Evolutionary conservation across 106 monocot species (phyloP), one percentile per base, ranked within the genome.

Genomic region (Alisma plantagoaquatica): DNA sequence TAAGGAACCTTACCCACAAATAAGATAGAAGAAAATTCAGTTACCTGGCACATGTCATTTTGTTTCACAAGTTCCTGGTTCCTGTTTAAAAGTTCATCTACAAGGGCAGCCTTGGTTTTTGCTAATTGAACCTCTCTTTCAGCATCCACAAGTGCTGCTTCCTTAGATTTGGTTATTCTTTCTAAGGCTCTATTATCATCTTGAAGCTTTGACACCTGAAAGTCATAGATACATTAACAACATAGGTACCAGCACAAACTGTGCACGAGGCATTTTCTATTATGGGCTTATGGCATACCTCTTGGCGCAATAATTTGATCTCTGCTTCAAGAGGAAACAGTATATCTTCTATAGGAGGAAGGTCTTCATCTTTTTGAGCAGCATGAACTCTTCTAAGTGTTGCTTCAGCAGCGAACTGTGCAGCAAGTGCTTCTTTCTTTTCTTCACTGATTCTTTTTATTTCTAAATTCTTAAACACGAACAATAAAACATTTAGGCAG

Each of bases 351-450:
- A 69, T 69, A 21, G 62, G 70, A 16, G 70, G 70, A 61, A 70
- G 61, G 46, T 70, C 70, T 41, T 70, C 70, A 43, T 70, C 70
- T 29, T 70, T 70, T 28, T 70, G 70, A 16, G 70, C 54, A 41
- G 55, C 46, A 38, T 70, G 70, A 62, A 70, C 70, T 30, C 70
- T 70, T 62, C 70, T 62, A 41, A 70, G 70, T 3, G 70, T 70
- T 14, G 55, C 70, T 70, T 70, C 70, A 29, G 70, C 70, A 1
- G 70, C 70, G 56, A 62, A 70, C 31, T 70, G 70, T 4, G 70
- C 70, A 62, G 62, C 62, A 53, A 70, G 50, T 12, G 70, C 31
- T 28, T 61, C 70, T 56, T 70, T 70, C 55, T 62, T 70, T 27
- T 70, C 70, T 24, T 70, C 70, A 62, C 62, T 70, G 18, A 70